Evolutionary conservation across 768 basidiomycete genomes (phyloP), one percentile per base, ranked within the genome.

Genomic region (Gautieria morchelliformis): DNA sequence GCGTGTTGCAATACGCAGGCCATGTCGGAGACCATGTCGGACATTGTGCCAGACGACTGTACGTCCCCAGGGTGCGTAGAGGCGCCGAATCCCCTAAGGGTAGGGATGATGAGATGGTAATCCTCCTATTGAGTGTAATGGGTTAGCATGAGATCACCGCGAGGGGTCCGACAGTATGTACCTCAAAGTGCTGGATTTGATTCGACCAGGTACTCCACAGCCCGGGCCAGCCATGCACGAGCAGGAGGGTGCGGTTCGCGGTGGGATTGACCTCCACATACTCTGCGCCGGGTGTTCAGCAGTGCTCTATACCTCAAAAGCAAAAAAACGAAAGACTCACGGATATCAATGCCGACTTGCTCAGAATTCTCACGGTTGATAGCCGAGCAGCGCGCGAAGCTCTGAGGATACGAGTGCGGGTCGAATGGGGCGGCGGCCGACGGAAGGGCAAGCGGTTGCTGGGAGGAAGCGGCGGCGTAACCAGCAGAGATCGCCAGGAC

Each of bases 171-270:
- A 27, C 27, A 27, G 5, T 27, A 3, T 27, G 5, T 61, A 78
- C 86, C 71, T 82, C 67, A 66, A 89, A 83, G 59, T 80, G 77
- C 52, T 79, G 70, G 17, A 89, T 87, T 64, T 89, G 87, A 33
- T 76, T 77, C 37, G 81, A 75, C 87, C 87, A 89, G 19, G 77
- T 78, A 54, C 80, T 83, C 87, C 87, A 89, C 4, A 88, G 66
- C 61, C 82, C 77, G 0, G 87, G 87, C 87, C 87, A 89, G 4
- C 87, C 87, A 62, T 89, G 87, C 0, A 89, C 81, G 75, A 89
- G 76, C 32, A 89, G 49, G 3, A 89, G 68, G 0, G 82, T 78
- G 14, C 68, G 72, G 27, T 75, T 67, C 3, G 79, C 79, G 0
- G 58, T 60, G 10, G 81, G 74, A 60, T 87, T 86, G 58, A 87